These are phyloP conservation scores for Alternaria sp. DNA, from an alignment of 2,329 filamentous ascomycete species.

Conservation along the genomic window DNA sequence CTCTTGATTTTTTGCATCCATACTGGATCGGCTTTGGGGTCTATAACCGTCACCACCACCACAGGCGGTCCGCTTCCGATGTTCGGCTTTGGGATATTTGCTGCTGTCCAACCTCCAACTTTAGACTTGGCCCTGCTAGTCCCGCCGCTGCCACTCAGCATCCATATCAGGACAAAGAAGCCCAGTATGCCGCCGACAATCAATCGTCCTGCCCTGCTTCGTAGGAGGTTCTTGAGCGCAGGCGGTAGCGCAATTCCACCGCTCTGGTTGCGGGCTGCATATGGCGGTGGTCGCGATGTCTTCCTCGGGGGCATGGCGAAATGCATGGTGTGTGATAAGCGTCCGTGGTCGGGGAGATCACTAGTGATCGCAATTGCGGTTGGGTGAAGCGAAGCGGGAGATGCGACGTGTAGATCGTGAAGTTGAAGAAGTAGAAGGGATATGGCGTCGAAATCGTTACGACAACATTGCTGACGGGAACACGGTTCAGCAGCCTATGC, in stretches of 20 bases:
- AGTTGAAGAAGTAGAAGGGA: background rate
- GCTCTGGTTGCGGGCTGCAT: constrained; percentile 67
- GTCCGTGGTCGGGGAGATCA: constrained; percentile 27
- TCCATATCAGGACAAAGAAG: constrained; percentile 58
- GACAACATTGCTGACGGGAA: constrained; percentile 26
- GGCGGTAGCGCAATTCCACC: constrained; percentile 47
- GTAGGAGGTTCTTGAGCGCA: constrained; percentile 57
- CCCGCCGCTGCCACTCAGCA: constrained; percentile 45
- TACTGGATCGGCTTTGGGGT: constrained; percentile 70
- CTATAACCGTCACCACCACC: constrained; percentile 87
- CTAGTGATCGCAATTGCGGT: constrained; percentile 11
- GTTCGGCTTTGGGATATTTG: constrained; percentile 42
- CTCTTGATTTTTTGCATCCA: constrained; percentile 79
- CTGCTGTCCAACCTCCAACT: constrained; percentile 20
- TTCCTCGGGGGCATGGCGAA: constrained; percentile 90
- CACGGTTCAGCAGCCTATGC: background rate
- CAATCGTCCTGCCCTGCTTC: constrained; percentile 68
- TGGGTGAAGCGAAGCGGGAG: constrained; percentile 31
- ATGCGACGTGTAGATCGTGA: constrained; percentile 19
- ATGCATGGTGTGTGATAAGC: constrained; percentile 67
- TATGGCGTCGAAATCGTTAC: constrained; percentile 19
- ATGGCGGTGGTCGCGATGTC: constrained; percentile 78
- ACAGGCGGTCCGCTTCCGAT: constrained; percentile 61
- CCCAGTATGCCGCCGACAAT: constrained; percentile 64
- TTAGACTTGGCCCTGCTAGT: constrained; percentile 20